Percentiles rank a stretch among this genome's conserved stretches.
These are phyloP conservation scores for Fusarium circinatum DNA, from an alignment of 2,329 filamentous ascomycete genomes.

Conservation along the genomic window DNA sequence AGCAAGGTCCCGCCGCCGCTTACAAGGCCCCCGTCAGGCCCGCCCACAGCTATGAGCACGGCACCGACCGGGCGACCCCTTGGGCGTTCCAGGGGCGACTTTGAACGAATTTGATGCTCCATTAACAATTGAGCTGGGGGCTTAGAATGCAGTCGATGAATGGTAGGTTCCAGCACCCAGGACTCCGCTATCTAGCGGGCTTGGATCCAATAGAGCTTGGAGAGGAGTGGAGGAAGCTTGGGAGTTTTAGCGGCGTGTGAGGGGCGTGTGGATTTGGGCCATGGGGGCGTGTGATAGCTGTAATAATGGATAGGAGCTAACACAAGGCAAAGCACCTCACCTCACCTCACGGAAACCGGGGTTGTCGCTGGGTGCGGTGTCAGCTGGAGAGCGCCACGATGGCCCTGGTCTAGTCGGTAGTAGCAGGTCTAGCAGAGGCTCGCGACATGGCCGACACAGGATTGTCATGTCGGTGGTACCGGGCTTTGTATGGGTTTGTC, in stretches of 20 bases:
- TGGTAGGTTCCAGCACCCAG: slow-evolving; percentile 36
- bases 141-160: slow-evolving; percentile 28
- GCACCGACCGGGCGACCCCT: slow-evolving; percentile 25
- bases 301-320: slow-evolving; percentile 16
- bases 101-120: slow-evolving; percentile 22
- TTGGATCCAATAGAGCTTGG: slow-evolving; percentile 26
- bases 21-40: slow-evolving; percentile 17
- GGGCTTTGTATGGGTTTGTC: slow-evolving; percentile 15
- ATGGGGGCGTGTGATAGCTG: slow-evolving; percentile 6
- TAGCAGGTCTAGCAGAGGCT: slow-evolving; percentile 34
- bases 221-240: slow-evolving; percentile 30
- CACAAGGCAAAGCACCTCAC: slow-evolving; percentile 35
- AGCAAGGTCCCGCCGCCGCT: slow-evolving; percentile 9
- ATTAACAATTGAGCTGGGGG: slow-evolving; percentile 21
- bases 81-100: slow-evolving; percentile 33
- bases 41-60: slow-evolving; percentile 8
- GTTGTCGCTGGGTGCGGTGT: slow-evolving; percentile 39
- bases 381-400: slow-evolving; percentile 45
- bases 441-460: slow-evolving; percentile 23
- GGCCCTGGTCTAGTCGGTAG: slow-evolving; percentile 38
- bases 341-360: slow-evolving; percentile 33
- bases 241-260: slow-evolving; percentile 28
- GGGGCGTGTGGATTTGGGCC: slow-evolving; percentile 8
- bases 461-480: slow-evolving; percentile 28
- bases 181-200: slow-evolving; percentile 32